Base-by-base conservation (phyloP, 208 protist species). In the Wallacemonas sp. region DNA sequence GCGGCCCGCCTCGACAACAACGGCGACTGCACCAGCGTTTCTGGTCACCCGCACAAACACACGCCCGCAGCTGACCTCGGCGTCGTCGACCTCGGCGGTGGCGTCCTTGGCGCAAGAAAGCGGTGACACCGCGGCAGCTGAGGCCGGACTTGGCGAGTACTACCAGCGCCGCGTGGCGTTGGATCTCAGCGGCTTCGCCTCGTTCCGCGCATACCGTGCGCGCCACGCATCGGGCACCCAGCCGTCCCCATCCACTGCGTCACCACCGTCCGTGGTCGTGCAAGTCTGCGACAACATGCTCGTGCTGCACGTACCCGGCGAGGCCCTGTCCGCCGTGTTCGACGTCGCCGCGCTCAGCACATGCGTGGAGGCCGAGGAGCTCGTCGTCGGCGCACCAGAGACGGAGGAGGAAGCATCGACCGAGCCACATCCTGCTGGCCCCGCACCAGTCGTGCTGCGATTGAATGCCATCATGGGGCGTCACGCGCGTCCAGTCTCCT, bases 261-360 rank as follows among this genome's bases (percentile, higher is more conserved):
- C 48, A 41, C 23, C 44, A 21, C 41, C 57, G 19, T 16, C 34
- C 24, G 47, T 90, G 41, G 68, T 49, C 1, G 55, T 90, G 33
- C 84, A 90, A 32, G 76, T 87, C 11, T 32, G 79, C 6, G 75
- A 83, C 60, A 78, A 85, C 36, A 41, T 87, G 54, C 27, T 90
- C 30, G 21, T 90, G 24, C 9, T 90, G n/a, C 81, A 87, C 65
- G 36, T 32, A n/a, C 38, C 57, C 0, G 24, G 34, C 5, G 69
- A 61, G 2, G 65, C 52, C 6, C 17, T 70, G 26, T 71, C 80
- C 30, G 69, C 61, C 29, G 71, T 65, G 16, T 90, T 80, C 69
- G 83, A 90, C 57, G 16, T 58, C 21, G 33, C 32, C 24, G 54
- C 8, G 43, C 52, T 58, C 39, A 58, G 67, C 52, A 17, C 62